Conservation (phyloP, 495 filamentous ascomycete genomes). For the Monascus purpureus region DNA sequence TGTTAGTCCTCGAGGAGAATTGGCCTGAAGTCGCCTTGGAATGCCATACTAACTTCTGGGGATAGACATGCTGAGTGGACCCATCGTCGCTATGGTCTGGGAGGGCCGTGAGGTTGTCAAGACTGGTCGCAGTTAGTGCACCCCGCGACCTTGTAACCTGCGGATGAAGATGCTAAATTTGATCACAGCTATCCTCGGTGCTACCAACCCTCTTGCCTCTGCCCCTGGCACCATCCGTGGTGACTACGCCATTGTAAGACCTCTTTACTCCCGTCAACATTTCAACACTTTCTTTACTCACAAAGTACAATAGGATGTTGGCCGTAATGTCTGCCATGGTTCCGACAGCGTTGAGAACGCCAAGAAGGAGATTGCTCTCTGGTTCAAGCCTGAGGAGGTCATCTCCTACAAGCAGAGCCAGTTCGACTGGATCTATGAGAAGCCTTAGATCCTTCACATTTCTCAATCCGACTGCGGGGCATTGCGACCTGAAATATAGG, state of each 20-base stretch:
- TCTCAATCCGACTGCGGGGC: constrained; percentile 2
- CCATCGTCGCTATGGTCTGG: constrained; percentile 98
- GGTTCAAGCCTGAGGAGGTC: constrained; percentile 82
- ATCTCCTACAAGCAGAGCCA: constrained; percentile 64
- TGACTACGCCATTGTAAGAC: constrained; percentile 52
- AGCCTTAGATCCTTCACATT: constrained; percentile 33
- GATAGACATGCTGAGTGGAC: constrained; percentile 90
- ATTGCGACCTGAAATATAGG: constrained; percentile 8
- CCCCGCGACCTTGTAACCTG: not conserved
- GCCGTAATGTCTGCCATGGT: constrained; percentile 99
- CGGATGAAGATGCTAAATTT: constrained; percentile 2
- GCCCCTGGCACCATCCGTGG: constrained; percentile 95
- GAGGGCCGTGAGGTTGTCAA: constrained; percentile 95
- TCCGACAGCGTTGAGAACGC: constrained; percentile 96
- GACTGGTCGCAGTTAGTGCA: constrained; percentile 70
- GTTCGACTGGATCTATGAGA: constrained; percentile 94
- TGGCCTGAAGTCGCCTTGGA: not conserved
- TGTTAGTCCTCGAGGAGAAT: constrained; percentile 39
- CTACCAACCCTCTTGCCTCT: constrained; percentile 92
- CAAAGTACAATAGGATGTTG: constrained; percentile 50
- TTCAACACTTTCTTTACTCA: constrained; percentile 1
- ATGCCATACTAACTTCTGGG: not conserved
- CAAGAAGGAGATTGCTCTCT: constrained; percentile 97
- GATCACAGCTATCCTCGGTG: constrained; percentile 66
- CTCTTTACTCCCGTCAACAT: not conserved